Conservation (phyloP, 139 green algal genomes). For the Chlorella sp. region DNA sequence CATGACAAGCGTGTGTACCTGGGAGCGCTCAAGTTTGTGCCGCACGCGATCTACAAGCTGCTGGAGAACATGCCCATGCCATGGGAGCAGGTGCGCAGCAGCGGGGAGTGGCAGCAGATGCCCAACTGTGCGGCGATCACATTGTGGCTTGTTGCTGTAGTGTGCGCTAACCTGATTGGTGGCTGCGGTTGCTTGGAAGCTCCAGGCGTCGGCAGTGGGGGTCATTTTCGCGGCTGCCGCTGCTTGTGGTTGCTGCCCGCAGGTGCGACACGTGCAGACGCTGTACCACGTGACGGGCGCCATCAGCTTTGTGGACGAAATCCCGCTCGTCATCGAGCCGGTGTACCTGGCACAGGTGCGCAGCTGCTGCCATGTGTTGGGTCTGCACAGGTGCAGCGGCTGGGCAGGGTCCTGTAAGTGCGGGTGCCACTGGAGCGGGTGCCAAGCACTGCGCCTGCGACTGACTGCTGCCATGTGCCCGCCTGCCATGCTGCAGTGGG, state of each 20-base stretch:
- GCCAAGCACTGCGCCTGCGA: too few species aligned
- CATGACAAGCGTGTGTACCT: slow-evolving; percentile 99
- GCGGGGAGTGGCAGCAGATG: neutral
- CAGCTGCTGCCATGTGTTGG: too few species aligned
- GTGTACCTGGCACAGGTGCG: slow-evolving; percentile 86
- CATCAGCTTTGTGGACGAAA: slow-evolving; percentile 99
- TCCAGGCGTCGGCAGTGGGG: too few species aligned
- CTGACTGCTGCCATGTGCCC: slow-evolving; percentile 14
- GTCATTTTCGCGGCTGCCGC: too few species aligned
- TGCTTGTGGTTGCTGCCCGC: too few species aligned
- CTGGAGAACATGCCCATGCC: slow-evolving; percentile 99
- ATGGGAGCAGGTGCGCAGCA: slow-evolving; percentile 92
- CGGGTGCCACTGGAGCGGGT: too few species aligned
- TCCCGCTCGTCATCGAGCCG: slow-evolving; percentile 97
- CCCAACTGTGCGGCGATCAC: too few species aligned
- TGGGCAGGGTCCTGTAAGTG: too few species aligned
- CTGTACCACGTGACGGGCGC: slow-evolving; percentile 99
- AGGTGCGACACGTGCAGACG: slow-evolving; percentile 95
- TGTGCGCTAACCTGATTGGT: too few species aligned
- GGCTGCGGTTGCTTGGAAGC: too few species aligned
- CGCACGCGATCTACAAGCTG: slow-evolving; percentile 99
- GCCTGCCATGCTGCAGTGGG: slow-evolving; percentile 79
- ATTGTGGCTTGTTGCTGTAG: too few species aligned
- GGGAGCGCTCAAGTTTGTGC: slow-evolving; percentile 99
- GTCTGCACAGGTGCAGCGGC: too few species aligned